Conservation (phyloP, 257 asterid species). For the Rhazya stricta region DNA sequence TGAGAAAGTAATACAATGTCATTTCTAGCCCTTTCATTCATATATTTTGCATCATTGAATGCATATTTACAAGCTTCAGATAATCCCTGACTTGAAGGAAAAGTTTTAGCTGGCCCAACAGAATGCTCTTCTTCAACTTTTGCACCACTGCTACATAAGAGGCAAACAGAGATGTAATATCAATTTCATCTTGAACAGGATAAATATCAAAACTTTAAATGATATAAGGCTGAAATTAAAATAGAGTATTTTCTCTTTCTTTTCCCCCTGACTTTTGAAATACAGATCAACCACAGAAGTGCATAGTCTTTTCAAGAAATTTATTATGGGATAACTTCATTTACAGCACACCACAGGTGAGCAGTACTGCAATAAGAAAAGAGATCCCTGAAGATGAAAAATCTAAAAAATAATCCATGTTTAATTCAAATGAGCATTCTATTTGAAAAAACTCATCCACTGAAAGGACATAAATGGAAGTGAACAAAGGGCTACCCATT, state of each 20-base stretch:
- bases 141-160: conserved; percentile 31
- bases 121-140: conserved; percentile 45
- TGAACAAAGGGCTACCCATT: not conserved
- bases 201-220: conserved; percentile 11
- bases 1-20: conserved; percentile 81
- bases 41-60: conserved; percentile 69
- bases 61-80: conserved; percentile 91
- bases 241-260: not conserved
- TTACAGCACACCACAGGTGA: not conserved
- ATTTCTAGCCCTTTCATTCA: conserved; percentile 85
- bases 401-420: not conserved
- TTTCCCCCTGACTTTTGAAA: not conserved
- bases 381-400: no score
- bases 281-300: not conserved
- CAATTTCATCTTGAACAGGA: conserved; percentile 15
- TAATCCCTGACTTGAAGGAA: conserved; percentile 51
- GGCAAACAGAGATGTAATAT: conserved; percentile 18
- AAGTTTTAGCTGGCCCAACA: conserved; percentile 36
- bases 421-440: not conserved
- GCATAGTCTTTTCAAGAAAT: not conserved
- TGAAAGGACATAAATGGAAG: not conserved
- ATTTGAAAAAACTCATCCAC: not conserved
- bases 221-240: not conserved
- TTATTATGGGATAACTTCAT: not conserved
- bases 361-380: not conserved